Evolutionary conservation across 306 rosid genomes (phyloP), one percentile per base, ranked within the genome.

Genomic region (Casuarina equisetifolia): DNA sequence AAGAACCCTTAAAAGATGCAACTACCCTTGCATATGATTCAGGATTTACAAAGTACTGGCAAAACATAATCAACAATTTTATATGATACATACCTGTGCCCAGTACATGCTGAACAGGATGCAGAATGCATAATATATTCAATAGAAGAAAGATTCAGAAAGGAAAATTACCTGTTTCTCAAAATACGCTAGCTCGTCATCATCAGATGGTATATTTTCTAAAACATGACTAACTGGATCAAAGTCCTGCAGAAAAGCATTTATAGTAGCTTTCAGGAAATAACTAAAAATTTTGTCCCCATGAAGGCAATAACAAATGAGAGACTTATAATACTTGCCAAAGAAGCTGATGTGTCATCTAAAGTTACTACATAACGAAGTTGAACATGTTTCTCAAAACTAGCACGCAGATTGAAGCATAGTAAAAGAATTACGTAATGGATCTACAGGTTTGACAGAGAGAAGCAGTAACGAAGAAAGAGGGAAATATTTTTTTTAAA

Each of bases 201-300:
- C 98, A 63, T 90, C 98, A 36, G 87, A 79, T 57, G 97, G 91
- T 82, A 85, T 77, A 62, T 83, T 92, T 86, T 96, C 93, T 84
- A 96, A 70, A 74, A 96, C 82, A 87, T 92, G 91, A 81, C 86
- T 85, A 62, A 96, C 86, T 46, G 99, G 97, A 86, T 96, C 98
- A 53, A 96, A 92, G 20, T 90, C 94, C 98, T 92, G 98, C 88
- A 83, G 48, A 74, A 25, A 74, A 72, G 79, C 76, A 78, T 64
- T 78, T 70, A 69, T 42, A 67, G 64, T 42, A 78, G 45, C 72
- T 36, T 79, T 80, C 55, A 76, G 70, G 73, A 46, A 79, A 51
- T 36, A 54, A 12, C 43, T 50, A 67, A 77, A 76, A 78, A 75
- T 50, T 48, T 69, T 79, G 46, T 76, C 73, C 70, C 55, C 75